These are phyloP conservation scores for Fusarium zealandicum DNA, from an alignment of 2,329 filamentous ascomycete species.

Conservation along the genomic window DNA sequence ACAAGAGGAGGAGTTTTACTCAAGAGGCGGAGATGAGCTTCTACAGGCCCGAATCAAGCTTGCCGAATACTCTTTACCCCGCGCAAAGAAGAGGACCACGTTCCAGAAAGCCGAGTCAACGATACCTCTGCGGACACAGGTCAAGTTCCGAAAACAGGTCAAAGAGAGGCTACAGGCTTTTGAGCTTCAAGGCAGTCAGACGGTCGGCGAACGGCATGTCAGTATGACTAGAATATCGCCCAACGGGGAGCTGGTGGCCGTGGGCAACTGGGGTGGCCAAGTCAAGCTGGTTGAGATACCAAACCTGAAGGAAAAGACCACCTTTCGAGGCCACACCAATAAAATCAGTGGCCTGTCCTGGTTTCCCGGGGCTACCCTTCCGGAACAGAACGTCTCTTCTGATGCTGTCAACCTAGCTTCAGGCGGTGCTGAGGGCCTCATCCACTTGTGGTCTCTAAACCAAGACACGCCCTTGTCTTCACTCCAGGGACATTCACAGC, in stretches of 20 bases:
- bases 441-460: slow-evolving; percentile 89
- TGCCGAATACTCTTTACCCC: slow-evolving; percentile 81
- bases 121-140: slow-evolving; percentile 87
- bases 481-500: slow-evolving; percentile 81
- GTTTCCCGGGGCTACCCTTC: slow-evolving; percentile 82
- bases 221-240: slow-evolving; percentile 93
- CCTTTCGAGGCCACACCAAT: slow-evolving; percentile 83
- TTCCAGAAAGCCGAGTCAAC: slow-evolving; percentile 82
- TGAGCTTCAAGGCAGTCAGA: slow-evolving; percentile 92
- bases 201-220: slow-evolving; percentile 87
- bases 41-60: slow-evolving; percentile 80
- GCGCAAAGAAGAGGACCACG: slow-evolving; percentile 77
- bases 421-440: slow-evolving; percentile 84
- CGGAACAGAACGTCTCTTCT: slow-evolving; percentile 73
- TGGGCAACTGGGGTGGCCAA: slow-evolving; percentile 91
- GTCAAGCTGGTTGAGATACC: slow-evolving; percentile 88
- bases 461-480: slow-evolving; percentile 86
- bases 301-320: slow-evolving; percentile 77
- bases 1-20: slow-evolving; percentile 94
- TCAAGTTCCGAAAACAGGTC: slow-evolving; percentile 88
- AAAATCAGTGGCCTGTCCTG: slow-evolving; percentile 91
- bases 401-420: slow-evolving; percentile 85
- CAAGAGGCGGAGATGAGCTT: slow-evolving; percentile 77
- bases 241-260: slow-evolving; percentile 81
- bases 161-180: slow-evolving; percentile 84